Evolutionary conservation across 176 grass and related monocot species (phyloP).

Genomic region (Rhynchospora pubera): DNA sequence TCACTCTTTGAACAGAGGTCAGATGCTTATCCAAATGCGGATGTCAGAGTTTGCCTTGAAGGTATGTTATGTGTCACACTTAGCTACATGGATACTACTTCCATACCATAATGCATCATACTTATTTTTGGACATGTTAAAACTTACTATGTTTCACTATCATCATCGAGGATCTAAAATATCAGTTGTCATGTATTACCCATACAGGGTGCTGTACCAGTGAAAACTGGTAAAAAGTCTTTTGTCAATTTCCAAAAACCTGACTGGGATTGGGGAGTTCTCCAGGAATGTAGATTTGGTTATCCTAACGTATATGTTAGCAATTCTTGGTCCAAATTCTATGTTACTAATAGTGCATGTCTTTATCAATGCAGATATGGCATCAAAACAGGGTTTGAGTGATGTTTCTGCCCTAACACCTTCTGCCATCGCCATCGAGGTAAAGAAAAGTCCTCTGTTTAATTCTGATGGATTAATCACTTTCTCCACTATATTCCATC

Average conservation of each 20-base stretch:
- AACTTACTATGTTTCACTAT: neutral
- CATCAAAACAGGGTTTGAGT: conserved; percentile 58
- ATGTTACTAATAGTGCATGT: neutral
- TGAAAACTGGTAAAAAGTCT: neutral
- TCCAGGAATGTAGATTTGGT: neutral
- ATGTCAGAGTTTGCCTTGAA: conserved; percentile 86
- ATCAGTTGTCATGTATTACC: neutral
- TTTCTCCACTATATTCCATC: conserved; percentile 14
- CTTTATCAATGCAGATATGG: conserved; percentile 51
- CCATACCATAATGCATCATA: neutral
- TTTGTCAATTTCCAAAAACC: neutral
- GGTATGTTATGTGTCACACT: conserved; percentile 32
- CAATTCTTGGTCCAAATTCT: neutral
- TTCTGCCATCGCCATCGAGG: conserved; percentile 76
- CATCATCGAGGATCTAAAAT: too few species aligned
- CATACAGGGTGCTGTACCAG: neutral
- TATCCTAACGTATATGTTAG: neutral
- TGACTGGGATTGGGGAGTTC: neutral
- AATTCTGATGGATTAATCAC: neutral
- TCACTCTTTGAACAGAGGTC: conserved; percentile 78
- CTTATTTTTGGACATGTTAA: neutral
- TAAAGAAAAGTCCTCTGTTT: conserved; percentile 23
- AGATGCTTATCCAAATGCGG: conserved; percentile 78
- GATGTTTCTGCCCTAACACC: conserved; percentile 70
- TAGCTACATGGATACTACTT: neutral